Percentiles rank a stretch among this genome's conserved stretches.
Conservation (phyloP, 2,329 filamentous ascomycete species). For the Aureobasidium sp. region DNA sequence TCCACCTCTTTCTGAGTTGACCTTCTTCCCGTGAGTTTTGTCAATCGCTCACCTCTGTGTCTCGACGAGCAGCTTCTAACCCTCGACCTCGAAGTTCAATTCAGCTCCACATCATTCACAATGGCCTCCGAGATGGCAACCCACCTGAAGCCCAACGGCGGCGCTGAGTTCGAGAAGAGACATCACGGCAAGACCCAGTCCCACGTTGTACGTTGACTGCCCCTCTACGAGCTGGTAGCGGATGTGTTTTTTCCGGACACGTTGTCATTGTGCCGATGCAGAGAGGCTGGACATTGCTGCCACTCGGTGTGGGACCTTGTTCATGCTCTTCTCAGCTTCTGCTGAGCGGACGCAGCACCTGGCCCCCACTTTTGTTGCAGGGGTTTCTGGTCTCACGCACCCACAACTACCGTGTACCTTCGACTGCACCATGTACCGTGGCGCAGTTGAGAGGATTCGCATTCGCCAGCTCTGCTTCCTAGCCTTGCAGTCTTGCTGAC, state of each 20-base stretch:
- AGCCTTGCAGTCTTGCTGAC: not conserved
- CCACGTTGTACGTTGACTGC: constrained; percentile 60
- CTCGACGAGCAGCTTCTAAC: not conserved
- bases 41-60: not conserved
- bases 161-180: constrained; percentile 46
- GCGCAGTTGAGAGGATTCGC: not conserved
- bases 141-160: constrained; percentile 62
- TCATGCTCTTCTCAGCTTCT: not conserved
- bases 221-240: not conserved
- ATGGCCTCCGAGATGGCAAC: constrained; percentile 51
- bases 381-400: not conserved
- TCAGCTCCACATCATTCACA: not conserved
- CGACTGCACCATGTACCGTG: not conserved
- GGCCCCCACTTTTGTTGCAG: not conserved
- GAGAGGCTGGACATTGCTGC: not conserved
- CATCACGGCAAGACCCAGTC: constrained; percentile 81
- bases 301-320: not conserved
- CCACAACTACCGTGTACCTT: not conserved
- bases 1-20: not conserved
- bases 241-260: not conserved
- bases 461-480: not conserved
- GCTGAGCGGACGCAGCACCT: not conserved
- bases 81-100: not conserved
- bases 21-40: constrained; percentile 4
- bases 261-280: not conserved